Evolutionary conservation across 345 rosid genomes (phyloP).

Genomic region (Pistacia integerrima): DNA sequence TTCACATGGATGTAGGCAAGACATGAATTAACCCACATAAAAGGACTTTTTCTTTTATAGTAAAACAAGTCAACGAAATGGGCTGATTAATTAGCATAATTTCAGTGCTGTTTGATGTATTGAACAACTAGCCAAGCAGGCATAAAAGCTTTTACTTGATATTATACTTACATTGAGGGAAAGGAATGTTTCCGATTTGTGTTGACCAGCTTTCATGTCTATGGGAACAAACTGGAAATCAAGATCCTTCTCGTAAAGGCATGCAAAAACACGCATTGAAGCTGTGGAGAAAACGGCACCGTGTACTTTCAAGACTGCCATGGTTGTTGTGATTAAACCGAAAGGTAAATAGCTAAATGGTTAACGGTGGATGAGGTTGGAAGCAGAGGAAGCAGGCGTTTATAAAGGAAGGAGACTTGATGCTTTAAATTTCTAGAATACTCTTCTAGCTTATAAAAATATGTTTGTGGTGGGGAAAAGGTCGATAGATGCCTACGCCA

Average conservation of each 20-base stretch:
- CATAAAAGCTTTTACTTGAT: too few species aligned
- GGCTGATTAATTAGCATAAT: too few species aligned
- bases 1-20: not conserved
- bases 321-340: not conserved
- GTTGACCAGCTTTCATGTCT: slow-evolving; percentile 55
- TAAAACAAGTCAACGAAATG: too few species aligned
- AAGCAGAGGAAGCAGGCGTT: not conserved
- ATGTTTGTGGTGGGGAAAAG: too few species aligned
- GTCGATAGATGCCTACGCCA: too few species aligned
- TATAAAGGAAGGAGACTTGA: not conserved
- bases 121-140: too few species aligned
- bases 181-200: slow-evolving; percentile 55
- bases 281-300: slow-evolving; percentile 50
- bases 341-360: not conserved
- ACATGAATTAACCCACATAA: not conserved
- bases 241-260: slow-evolving; percentile 64
- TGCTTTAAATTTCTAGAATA: not conserved
- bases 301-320: slow-evolving; percentile 51
- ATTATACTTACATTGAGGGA: slow-evolving; percentile 54
- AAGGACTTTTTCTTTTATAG: too few species aligned
- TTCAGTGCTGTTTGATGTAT: too few species aligned
- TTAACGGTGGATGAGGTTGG: not conserved
- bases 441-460: not conserved
- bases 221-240: slow-evolving; percentile 54
- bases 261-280: slow-evolving; percentile 45